Evolutionary conservation across 1,139 yeast genomes (phyloP).

Genomic region (Zygosaccharomyces sapae): DNA sequence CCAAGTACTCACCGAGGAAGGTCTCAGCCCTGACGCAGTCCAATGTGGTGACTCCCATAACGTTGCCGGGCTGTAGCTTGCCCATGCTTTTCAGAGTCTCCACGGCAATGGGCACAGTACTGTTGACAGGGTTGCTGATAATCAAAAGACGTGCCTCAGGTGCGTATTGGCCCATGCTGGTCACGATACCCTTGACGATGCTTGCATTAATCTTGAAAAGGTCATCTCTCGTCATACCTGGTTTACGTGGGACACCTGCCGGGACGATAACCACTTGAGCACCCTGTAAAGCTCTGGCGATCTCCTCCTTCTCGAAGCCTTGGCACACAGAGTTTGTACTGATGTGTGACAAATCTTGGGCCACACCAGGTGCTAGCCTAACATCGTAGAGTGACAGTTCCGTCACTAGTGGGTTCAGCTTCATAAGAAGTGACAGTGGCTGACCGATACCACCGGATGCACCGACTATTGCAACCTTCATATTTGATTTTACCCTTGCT

Average conservation of each 20-base stretch:
- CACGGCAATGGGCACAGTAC: conserved; percentile 72
- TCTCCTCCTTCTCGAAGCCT: conserved; percentile 47
- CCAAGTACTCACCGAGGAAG: conserved; percentile 46
- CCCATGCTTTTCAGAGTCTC: conserved; percentile 55
- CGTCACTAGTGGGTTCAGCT: conserved; percentile 51
- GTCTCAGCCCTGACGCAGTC: conserved; percentile 70
- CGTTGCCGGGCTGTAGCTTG: conserved; percentile 53
- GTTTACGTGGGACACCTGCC: conserved; percentile 81
- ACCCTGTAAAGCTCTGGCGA: conserved; percentile 48
- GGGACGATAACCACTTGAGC: conserved; percentile 64
- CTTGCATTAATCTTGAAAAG: conserved; percentile 70
- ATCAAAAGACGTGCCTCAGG: conserved; percentile 64
- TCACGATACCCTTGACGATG: conserved; percentile 57
- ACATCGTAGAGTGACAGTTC: conserved; percentile 63
- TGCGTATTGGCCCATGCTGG: conserved; percentile 52
- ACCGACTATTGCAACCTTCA: conserved; percentile 70
- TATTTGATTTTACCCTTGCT: conserved; percentile 37
- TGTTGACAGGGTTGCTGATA: conserved; percentile 71
- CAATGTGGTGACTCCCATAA: conserved; percentile 71
- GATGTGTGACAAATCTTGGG: conserved; percentile 71
- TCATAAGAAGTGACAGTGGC: conserved; percentile 62
- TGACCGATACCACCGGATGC: conserved; percentile 84
- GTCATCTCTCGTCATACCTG: conserved; percentile 78
- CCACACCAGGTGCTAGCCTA: conserved; percentile 66
- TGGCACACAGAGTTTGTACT: conserved; percentile 43